Conservation (phyloP, 106 monocot genomes). For the Cymbidium sinense region DNA sequence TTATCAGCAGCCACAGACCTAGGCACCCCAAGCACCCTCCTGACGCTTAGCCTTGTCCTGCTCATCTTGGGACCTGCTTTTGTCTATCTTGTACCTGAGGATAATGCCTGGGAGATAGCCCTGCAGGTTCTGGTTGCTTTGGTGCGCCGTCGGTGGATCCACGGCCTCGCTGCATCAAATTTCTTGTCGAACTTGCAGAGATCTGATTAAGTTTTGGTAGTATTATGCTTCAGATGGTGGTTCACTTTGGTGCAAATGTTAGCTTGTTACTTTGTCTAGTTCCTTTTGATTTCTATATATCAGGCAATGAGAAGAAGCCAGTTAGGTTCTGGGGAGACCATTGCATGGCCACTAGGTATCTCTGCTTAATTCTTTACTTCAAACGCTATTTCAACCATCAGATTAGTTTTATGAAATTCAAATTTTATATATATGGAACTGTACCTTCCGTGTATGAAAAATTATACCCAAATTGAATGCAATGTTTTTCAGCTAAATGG, state of each 20-base stretch:
- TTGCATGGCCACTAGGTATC: not conserved
- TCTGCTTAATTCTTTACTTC: not conserved
- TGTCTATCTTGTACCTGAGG: conserved; percentile 72
- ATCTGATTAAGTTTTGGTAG: conserved; percentile 19
- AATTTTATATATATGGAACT: not conserved
- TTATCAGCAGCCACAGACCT: conserved; percentile 86
- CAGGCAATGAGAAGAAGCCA: not conserved
- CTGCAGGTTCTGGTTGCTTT: conserved; percentile 57
- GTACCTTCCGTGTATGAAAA: not conserved
- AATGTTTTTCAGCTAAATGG: not conserved
- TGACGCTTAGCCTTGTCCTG: conserved; percentile 42
- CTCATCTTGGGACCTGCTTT: conserved; percentile 55
- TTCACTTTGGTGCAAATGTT: not conserved
- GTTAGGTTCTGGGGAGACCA: not conserved
- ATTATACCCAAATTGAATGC: not conserved
- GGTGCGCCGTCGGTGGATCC: conserved; percentile 63
- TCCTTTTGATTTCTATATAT: not conserved
- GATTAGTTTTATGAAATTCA: not conserved
- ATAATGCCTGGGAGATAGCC: conserved; percentile 53
- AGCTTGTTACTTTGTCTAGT: not conserved
- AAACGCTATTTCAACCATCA: not conserved
- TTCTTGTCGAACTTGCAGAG: conserved; percentile 75
- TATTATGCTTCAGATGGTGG: not conserved
- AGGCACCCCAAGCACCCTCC: conserved; percentile 42
- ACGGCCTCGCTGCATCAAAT: conserved; percentile 76